A percentile compares a stretch with the other conserved stretches of the same genome.
Evolutionary conservation across 73 alveolate genomes (phyloP).

Genomic region (Blepharisma japonicum): DNA sequence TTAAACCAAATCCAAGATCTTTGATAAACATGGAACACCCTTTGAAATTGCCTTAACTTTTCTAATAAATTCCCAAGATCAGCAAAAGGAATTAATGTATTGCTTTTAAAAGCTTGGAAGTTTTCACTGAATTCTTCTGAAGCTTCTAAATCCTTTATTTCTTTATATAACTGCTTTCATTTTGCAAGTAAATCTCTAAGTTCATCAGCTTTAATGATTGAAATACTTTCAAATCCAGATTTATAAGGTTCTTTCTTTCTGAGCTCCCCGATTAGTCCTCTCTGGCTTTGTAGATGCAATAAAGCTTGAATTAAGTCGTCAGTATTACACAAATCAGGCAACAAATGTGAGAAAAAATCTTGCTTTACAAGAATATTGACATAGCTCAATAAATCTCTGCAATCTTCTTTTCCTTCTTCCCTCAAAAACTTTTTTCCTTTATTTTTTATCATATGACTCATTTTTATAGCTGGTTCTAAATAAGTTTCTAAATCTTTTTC

Average conservation of each 20-base stretch:
- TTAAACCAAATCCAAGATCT: not conserved
- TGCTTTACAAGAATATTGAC: conserved; percentile 18
- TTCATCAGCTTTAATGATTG: not conserved
- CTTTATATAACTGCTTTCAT: not conserved
- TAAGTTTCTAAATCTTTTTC: conserved; percentile 7
- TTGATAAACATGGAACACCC: not conserved
- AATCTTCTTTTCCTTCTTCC: conserved; percentile 24
- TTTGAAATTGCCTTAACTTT: not conserved
- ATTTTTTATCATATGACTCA: conserved; percentile 25
- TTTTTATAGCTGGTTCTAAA: not conserved
- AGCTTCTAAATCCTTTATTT: not conserved
- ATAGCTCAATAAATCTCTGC: conserved; percentile 25
- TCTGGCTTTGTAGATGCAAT: conserved; percentile 29
- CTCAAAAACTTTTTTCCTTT: conserved; percentile 27
- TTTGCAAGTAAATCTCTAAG: not conserved
- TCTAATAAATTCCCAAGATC: conserved; percentile 1
- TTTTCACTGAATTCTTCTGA: not conserved
- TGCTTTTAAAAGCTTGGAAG: not conserved
- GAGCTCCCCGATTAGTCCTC: not conserved
- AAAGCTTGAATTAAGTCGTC: conserved; percentile 11
- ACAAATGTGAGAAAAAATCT: conserved; percentile 13
- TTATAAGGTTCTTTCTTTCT: conserved; percentile 11
- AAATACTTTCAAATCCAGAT: conserved; percentile 1
- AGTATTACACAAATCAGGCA: not conserved
- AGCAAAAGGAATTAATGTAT: not conserved